Evolutionary conservation across 257 asterid genomes (phyloP).

Genomic region (Przewalskia tangutica): DNA sequence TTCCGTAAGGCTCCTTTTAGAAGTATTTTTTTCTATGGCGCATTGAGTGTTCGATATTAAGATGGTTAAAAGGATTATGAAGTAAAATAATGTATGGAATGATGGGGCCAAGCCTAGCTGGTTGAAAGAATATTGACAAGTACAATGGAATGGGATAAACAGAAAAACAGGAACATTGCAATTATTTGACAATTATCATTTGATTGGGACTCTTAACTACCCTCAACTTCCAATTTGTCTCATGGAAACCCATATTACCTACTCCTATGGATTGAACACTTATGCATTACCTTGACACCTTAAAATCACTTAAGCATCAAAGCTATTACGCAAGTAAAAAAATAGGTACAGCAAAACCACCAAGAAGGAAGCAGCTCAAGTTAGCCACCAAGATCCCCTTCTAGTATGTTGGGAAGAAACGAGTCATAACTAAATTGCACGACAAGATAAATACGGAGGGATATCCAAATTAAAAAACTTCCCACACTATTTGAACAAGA

Average conservation of each 20-base stretch:
- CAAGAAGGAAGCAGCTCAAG: background rate
- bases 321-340: background rate
- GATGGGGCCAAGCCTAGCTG: background rate
- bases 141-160: background rate
- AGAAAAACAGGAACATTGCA: background rate
- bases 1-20: background rate
- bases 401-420: background rate
- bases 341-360: background rate
- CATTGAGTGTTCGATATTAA: background rate
- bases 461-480: too few relatives aligned
- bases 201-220: background rate
- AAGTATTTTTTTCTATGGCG: background rate
- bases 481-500: too few relatives aligned
- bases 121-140: background rate
- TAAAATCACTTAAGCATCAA: background rate
- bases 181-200: background rate
- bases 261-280: background rate
- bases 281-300: background rate
- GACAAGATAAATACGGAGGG: background rate
- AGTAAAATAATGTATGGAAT: background rate
- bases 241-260: background rate
- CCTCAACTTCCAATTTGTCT: background rate
- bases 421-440: background rate
- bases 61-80: background rate
- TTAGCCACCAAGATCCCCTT: background rate